A percentile compares a stretch with the other conserved stretches of the same genome.
Conservation (phyloP, 805 yeast species). For the Lipomyces yamadae region DNA sequence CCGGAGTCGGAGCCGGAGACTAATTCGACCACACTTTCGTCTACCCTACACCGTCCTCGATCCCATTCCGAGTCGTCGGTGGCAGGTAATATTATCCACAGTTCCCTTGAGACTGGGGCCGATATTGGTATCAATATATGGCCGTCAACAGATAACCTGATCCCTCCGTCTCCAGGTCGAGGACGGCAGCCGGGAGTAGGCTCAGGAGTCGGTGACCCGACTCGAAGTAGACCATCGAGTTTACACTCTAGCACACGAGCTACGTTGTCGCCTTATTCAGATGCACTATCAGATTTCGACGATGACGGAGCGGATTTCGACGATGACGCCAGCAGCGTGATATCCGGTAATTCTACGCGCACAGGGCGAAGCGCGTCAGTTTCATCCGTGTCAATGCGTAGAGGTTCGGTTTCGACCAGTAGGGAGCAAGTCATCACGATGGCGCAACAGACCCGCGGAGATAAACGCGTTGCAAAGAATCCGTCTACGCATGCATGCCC, state of each 20-base stretch:
- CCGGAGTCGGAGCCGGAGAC: not conserved
- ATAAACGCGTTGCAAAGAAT: conserved; percentile 66
- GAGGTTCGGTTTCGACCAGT: conserved; percentile 18
- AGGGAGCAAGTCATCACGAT: conserved; percentile 68
- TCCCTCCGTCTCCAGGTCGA: conserved; percentile 8
- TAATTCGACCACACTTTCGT: conserved; percentile 8
- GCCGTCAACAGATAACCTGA: not conserved
- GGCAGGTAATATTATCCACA: not conserved
- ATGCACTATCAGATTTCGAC: conserved; percentile 23
- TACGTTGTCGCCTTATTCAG: conserved; percentile 17
- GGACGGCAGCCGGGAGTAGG: conserved; percentile 1
- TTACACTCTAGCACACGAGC: conserved; percentile 15
- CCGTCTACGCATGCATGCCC: conserved; percentile 78
- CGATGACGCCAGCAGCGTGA: conserved; percentile 30
- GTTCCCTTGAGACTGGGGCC: not conserved
- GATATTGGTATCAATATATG: not conserved
- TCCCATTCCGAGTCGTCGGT: conserved; percentile 34
- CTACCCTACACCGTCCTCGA: conserved; percentile 16
- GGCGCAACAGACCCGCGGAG: conserved; percentile 61
- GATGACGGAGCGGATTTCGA: conserved; percentile 22
- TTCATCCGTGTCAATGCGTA: conserved; percentile 9
- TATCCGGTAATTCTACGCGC: conserved; percentile 12
- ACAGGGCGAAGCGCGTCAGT: conserved; percentile 12
- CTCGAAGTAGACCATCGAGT: conserved; percentile 9
- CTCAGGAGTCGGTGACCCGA: conserved; percentile 1